Base-by-base conservation (phyloP, 768 basidiomycete species). In the Boletus speciosus region DNA sequence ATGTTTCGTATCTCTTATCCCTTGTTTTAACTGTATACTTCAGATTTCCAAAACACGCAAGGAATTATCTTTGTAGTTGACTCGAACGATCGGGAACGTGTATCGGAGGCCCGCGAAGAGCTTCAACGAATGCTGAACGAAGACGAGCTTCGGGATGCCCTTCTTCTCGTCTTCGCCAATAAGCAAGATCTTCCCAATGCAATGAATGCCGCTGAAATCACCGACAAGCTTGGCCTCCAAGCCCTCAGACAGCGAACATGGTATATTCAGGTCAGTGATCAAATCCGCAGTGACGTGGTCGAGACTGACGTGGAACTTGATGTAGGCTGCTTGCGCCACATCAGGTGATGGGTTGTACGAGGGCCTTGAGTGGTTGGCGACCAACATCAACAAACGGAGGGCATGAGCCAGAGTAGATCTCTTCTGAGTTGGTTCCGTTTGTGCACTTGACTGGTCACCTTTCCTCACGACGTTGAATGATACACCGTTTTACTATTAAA, bases 41-140 rank as follows among this genome's bases (percentile, higher is more conserved):
- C 68, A 99, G 97, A 99, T 81, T 99, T 97, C 94, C 96, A 98
- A 77, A 98, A 98, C 81, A 99, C 97, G 29, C 96, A 99, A 78
- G 97, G 96, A 61, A 98, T 99, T 78, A 98, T 99, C 70, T 98
- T 98, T 73, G 97, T 99, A 47, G 95, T 98, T 56, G 97, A 99
- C 73, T 99, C 97, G 49, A 98, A 99, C 75, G 97, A 99, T 78
- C 81, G 97, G 76, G 97, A 99, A 76, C 97, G 97, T 89, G 90
- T 99, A 60, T 88, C 92, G 37, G 97, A 99, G 78, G 97, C 97
- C 54, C 88, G 97, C 58, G 97, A 98, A 78, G 97, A 99, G 76
- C 85, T 99, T 51, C 97, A 98, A 74, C 88, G 97, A 67, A 99
- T 99, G 97, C 76, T 99, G 73, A 98, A 97, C 75, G 97, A 99